phyloP scores from a whole-genome alignment of 2,329 filamentous ascomycete species.

The Aureobasidium sp. region DNA sequence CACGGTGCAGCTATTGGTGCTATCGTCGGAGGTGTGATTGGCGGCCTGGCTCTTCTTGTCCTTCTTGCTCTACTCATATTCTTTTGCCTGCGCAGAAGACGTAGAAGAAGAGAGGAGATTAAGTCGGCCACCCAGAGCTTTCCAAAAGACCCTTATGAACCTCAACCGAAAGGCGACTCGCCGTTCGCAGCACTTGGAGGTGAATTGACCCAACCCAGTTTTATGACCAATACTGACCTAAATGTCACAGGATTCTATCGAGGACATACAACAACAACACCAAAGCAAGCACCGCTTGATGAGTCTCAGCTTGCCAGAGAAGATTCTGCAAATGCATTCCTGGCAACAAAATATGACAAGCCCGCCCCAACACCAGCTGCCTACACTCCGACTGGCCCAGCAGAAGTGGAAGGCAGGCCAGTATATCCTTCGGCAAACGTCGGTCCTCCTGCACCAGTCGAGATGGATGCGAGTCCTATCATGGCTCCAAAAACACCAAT shows the following conservation, averaged over 20 bases:
- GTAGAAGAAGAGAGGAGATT: conserved; percentile 17
- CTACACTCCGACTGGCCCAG: neutral
- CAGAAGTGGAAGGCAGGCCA: conserved; percentile 3
- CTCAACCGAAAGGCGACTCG: conserved; percentile 14
- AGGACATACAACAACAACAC: neutral
- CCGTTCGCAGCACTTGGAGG: conserved; percentile 22
- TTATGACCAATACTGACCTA: neutral
- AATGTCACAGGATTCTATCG: neutral
- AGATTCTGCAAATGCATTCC: neutral
- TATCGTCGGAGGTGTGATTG: conserved; percentile 16
- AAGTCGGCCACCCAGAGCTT: conserved; percentile 15
- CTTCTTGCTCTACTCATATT: conserved; percentile 15
- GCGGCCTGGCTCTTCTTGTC: conserved; percentile 14
- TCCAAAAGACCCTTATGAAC: conserved; percentile 14
- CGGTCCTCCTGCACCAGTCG: neutral
- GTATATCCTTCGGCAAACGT: neutral
- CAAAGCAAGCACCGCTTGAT: neutral
- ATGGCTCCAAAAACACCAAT: conserved; percentile 5
- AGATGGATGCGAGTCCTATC: conserved; percentile 6
- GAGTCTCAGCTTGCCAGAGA: neutral
- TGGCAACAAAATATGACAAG: neutral
- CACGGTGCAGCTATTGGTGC: conserved; percentile 17
- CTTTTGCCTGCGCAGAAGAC: conserved; percentile 13
- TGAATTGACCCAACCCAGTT: conserved; percentile 12
- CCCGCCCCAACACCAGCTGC: neutral